phyloP scores from a whole-genome alignment of 495 filamentous ascomycete genomes.

The Penicillium pancosmium region DNA sequence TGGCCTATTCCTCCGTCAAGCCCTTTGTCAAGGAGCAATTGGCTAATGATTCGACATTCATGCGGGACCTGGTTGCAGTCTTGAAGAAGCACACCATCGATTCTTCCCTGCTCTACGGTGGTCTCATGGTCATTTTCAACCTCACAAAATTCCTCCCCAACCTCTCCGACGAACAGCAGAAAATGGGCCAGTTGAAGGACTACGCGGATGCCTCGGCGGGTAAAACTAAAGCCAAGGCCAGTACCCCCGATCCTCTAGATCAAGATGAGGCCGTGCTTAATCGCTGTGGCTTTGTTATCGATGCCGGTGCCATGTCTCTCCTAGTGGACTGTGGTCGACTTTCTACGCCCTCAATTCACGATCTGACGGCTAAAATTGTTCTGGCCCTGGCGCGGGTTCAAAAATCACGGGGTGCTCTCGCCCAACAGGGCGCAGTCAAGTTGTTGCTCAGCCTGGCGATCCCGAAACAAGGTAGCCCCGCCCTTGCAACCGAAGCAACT shows the following conservation, averaged over 20 bases:
- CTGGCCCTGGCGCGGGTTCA: constrained; percentile 70
- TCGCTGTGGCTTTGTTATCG: constrained; percentile 76
- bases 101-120: constrained; percentile 79
- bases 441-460: constrained; percentile 71
- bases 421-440: constrained; percentile 90
- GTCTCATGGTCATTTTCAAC: constrained; percentile 79
- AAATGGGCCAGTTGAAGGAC: constrained; percentile 84
- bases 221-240: constrained; percentile 37
- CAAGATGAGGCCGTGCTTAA: constrained; percentile 72
- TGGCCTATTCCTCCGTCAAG: constrained; percentile 86
- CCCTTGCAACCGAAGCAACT: constrained; percentile 46
- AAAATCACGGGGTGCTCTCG: constrained; percentile 73
- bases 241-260: constrained; percentile 65
- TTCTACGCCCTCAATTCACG: constrained; percentile 66
- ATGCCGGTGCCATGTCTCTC: constrained; percentile 71
- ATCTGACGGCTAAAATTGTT: constrained; percentile 72
- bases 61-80: constrained; percentile 65
- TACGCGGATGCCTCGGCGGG: constrained; percentile 83
- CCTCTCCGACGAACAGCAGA: constrained; percentile 89
- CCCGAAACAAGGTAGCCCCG: constrained; percentile 52
- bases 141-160: constrained; percentile 77
- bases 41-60: constrained; percentile 62
- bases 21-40: constrained; percentile 81
- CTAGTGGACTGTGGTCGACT: constrained; percentile 69
- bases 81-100: constrained; percentile 62